Conservation (phyloP, 768 basidiomycete species). For the Termitomyces sp. region DNA sequence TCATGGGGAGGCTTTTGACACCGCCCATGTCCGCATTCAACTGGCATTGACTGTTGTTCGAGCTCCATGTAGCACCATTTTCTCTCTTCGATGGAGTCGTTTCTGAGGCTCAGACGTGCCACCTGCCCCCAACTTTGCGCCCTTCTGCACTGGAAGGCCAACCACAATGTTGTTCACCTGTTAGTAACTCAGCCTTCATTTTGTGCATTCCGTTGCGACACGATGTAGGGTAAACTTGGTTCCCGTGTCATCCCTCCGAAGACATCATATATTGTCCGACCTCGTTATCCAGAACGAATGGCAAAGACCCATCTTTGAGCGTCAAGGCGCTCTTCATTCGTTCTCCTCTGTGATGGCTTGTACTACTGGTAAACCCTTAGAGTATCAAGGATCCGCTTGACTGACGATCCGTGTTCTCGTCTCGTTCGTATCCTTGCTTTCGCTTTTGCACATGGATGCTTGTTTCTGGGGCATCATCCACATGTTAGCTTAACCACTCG, state of each 20-base stretch:
- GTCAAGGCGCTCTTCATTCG: background rate
- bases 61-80: slow-evolving; percentile 7
- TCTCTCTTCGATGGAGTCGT: background rate
- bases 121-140: slow-evolving; percentile 34
- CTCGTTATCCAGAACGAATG: slow-evolving; percentile 16
- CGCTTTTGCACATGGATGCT: background rate
- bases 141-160: slow-evolving; percentile 38
- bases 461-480: slow-evolving; percentile 2
- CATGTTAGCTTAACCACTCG: slow-evolving; percentile 21
- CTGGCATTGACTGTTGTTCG: slow-evolving; percentile 8
- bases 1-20: slow-evolving; percentile 21
- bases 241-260: slow-evolving; percentile 22
- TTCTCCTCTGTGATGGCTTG: slow-evolving; percentile 14
- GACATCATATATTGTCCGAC: slow-evolving; percentile 13
- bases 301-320: slow-evolving; percentile 17
- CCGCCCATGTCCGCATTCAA: slow-evolving; percentile 10
- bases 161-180: slow-evolving; percentile 26
- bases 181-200: slow-evolving; percentile 34
- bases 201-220: slow-evolving; percentile 17
- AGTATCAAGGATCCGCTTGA: background rate
- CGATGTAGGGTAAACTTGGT: slow-evolving; percentile 11
- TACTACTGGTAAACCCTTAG: slow-evolving; percentile 3
- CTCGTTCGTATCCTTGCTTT: slow-evolving; percentile 4
- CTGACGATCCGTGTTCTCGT: slow-evolving; percentile 8
- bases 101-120: slow-evolving; percentile 9